Evolutionary conservation across 306 rosid species (phyloP), one percentile per base, ranked within the genome.

Genomic region (Hylodesmum podocarpum): DNA sequence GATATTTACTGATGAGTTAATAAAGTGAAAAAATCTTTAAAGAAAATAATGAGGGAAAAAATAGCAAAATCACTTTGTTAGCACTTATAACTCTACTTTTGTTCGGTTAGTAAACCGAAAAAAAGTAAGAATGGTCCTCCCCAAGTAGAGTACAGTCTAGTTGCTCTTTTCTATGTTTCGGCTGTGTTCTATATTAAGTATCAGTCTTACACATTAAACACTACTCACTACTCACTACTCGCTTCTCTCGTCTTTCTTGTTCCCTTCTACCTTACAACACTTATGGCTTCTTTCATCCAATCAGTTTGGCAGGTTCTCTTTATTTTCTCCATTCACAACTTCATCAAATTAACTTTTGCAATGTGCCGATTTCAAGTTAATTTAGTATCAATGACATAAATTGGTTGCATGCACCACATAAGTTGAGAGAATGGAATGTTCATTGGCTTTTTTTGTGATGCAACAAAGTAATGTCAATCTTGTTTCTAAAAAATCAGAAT

Each of bases 221-320:
- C n/a, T n/a, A n/a, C n/a, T n/a, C n/a, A n/a, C n/a, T n/a, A n/a
- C n/a, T n/a, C n/a, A n/a, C n/a, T n/a, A n/a, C n/a, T 27, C n/a
- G n/a, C 15, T n/a, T 46, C 55, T 14, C 61, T 15, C 5, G 12
- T 3, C 0, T 46, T 12, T 24, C 4, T 2, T 18, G 27, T 0
- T 67, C 58, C 9, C 19, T 54, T 24, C 12, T 1, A 47, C 54
- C 9, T 51, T 29, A 43, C 22, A 4, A n/a, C 65, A 64, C 21
- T 54, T 22, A 91, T 91, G 93, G 88, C 88, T 67, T 91, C 89
- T 49, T 49, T 87, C 81, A 19, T 87, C 64, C 81, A 81, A 83
- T 87, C 91, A 78, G 85, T 83, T 25, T 93, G 97, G 97, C 89
- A 59, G 97, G 97, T 92, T 82, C 61, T 59, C 24, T 12, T 25